phyloP scores from a whole-genome alignment of 164 flowering plant genomes.

The Litsea cubeba region DNA sequence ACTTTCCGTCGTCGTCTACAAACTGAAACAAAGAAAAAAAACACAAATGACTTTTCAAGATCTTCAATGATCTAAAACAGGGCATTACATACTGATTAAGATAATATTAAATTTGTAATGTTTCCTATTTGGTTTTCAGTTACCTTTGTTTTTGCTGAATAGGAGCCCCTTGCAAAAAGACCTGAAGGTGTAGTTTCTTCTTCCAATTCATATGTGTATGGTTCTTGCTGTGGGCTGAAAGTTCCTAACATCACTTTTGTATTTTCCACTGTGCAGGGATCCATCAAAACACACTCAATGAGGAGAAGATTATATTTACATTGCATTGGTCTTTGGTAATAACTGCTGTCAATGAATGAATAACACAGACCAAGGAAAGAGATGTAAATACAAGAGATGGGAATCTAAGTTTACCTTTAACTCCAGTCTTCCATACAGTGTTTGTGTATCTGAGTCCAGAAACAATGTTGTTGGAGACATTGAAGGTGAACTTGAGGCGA shows the following conservation, averaged over 20 bases:
- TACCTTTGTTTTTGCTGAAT: conserved; percentile 52
- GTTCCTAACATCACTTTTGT: conserved; percentile 52
- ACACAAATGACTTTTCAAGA: neutral
- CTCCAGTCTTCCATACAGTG: conserved; percentile 52
- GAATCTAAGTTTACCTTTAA: conserved; percentile 27
- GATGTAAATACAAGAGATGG: no score
- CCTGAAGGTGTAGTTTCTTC: conserved; percentile 54
- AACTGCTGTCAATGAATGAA: neutral
- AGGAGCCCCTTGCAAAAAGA: conserved; percentile 46
- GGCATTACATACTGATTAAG: neutral
- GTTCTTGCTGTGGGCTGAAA: conserved; percentile 49
- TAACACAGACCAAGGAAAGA: neutral
- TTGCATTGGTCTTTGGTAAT: neutral
- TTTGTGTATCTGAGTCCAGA: conserved; percentile 51
- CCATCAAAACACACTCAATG: neutral
- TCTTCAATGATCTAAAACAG: neutral
- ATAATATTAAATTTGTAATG: neutral
- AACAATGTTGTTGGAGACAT: conserved; percentile 44
- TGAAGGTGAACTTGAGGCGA: conserved; percentile 40
- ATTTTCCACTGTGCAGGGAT: conserved; percentile 35
- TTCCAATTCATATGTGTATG: conserved; percentile 37
- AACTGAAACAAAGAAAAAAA: conserved; percentile 25
- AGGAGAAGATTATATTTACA: neutral
- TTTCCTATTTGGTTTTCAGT: neutral
- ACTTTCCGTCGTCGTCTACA: conserved; percentile 48